phyloP scores from a whole-genome alignment of 2,329 filamentous ascomycete genomes.

The Penicillium hordei region DNA sequence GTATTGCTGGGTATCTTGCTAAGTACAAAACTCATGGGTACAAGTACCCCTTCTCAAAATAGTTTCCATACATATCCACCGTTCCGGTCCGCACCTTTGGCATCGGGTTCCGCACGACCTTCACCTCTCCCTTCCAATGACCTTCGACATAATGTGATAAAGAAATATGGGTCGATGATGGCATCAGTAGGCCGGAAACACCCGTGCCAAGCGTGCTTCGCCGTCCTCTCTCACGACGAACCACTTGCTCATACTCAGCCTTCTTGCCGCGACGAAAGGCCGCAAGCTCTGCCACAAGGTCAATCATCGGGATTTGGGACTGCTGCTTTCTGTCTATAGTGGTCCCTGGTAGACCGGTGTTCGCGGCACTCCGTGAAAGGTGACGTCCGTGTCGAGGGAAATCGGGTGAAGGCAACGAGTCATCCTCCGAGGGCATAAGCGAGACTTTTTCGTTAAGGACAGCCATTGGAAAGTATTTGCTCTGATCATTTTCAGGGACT shows the following conservation, averaged over 20 bases:
- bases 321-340: constrained; percentile 9
- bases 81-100: constrained; percentile 43
- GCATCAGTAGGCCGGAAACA: constrained; percentile 15
- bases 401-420: constrained; percentile 18
- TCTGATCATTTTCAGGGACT: constrained; percentile 47
- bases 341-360: constrained; percentile 1
- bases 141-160: constrained; percentile 52
- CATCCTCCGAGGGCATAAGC: constrained; percentile 37
- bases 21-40: constrained; percentile 45
- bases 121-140: constrained; percentile 60
- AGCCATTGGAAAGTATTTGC: constrained; percentile 47
- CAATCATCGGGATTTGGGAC: constrained; percentile 34
- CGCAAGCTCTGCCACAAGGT: constrained; percentile 56
- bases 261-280: constrained; percentile 56
- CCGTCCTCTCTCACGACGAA: constrained; percentile 29
- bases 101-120: constrained; percentile 52
- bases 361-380: constrained; percentile 8
- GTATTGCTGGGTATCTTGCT: background rate
- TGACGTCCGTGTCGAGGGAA: constrained; percentile 13
- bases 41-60: constrained; percentile 53
- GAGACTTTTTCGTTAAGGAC: constrained; percentile 47
- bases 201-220: constrained; percentile 26
- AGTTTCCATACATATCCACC: constrained; percentile 56
- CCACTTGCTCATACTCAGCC: constrained; percentile 46
- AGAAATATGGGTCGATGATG: constrained; percentile 23